phyloP scores from a whole-genome alignment of 192 early-diverging fungal genomes.

The Linnemannia schmuckeri region DNA sequence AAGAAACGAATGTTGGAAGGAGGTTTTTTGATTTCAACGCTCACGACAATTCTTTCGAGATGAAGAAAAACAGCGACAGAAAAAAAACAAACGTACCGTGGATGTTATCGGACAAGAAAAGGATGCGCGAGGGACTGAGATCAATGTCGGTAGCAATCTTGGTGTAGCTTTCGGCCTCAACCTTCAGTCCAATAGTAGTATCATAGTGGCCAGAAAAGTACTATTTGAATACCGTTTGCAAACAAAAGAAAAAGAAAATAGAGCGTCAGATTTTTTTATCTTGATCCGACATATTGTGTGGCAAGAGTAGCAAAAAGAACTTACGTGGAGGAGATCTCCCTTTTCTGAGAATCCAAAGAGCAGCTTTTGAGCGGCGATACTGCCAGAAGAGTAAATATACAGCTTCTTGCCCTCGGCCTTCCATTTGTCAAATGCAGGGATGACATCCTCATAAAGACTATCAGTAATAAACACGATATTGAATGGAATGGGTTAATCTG shows the following conservation, averaged over 20 bases:
- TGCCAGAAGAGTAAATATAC: constrained; percentile 98
- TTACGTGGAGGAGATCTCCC: constrained; percentile 79
- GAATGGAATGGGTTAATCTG: background rate
- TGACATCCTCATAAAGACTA: constrained; percentile 91
- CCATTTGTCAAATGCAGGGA: constrained; percentile 84
- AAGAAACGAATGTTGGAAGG: constrained; percentile 16
- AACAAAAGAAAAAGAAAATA: background rate
- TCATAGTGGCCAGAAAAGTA: constrained; percentile 93
- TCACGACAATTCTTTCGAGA: too few relatives aligned
- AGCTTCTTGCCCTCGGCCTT: constrained; percentile 68
- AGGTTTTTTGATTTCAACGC: background rate
- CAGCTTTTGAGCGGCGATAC: constrained; percentile 93
- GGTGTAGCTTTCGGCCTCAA: constrained; percentile 75
- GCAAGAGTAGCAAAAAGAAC: background rate
- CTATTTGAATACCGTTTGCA: constrained; percentile 32
- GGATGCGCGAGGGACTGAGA: constrained; percentile 59
- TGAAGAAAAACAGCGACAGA: too few relatives aligned
- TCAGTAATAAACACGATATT: background rate
- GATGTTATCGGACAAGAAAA: constrained; percentile 96
- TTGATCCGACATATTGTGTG: background rate
- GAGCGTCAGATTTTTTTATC: background rate
- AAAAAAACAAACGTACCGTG: constrained; percentile 61
- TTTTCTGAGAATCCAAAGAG: constrained; percentile 87
- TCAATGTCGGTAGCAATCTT: constrained; percentile 82
- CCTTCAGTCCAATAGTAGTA: constrained; percentile 89